A percentile compares a stretch with the other conserved stretches of the same genome.
Conservation (phyloP, 495 filamentous ascomycete genomes). For the Aspergillus olivimuriae region DNA sequence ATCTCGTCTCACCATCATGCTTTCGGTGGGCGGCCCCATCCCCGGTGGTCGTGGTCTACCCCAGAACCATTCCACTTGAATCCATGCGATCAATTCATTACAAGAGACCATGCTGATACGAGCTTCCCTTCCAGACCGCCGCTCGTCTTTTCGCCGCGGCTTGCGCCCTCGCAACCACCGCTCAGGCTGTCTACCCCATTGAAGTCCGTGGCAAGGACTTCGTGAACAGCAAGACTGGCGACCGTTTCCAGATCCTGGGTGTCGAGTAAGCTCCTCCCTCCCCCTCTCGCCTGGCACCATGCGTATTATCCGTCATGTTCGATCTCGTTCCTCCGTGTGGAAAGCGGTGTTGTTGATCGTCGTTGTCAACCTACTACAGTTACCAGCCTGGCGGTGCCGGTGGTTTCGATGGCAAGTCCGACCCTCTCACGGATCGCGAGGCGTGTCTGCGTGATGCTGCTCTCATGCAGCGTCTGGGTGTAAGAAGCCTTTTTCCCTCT, state of each 20-base stretch:
- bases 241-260: constrained; percentile 84
- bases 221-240: constrained; percentile 68
- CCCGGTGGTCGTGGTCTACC: no score
- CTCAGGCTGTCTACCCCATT: constrained; percentile 64
- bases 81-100: no score
- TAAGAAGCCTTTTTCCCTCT: constrained; percentile 17
- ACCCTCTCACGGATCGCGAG: constrained; percentile 70
- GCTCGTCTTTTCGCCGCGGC: constrained; percentile 32
- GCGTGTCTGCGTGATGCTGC: constrained; percentile 86
- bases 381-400: constrained; percentile 88
- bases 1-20: neutral
- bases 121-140: no score
- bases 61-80: no score
- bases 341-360: constrained; percentile 16
- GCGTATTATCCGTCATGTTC: constrained; percentile 11
- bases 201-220: constrained; percentile 73
- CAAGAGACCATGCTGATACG: no score
- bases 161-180: constrained; percentile 43
- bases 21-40: constrained; percentile 4
- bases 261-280: constrained; percentile 53
- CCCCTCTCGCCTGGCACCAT: no score
- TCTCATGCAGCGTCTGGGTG: constrained; percentile 77
- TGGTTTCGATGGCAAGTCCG: constrained; percentile 64
- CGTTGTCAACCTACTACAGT: constrained; percentile 24
- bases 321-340: constrained; percentile 10